These are phyloP conservation scores for Rhodamnia rubescens DNA, from an alignment of 345 rosid species.

Conservation along the genomic window DNA sequence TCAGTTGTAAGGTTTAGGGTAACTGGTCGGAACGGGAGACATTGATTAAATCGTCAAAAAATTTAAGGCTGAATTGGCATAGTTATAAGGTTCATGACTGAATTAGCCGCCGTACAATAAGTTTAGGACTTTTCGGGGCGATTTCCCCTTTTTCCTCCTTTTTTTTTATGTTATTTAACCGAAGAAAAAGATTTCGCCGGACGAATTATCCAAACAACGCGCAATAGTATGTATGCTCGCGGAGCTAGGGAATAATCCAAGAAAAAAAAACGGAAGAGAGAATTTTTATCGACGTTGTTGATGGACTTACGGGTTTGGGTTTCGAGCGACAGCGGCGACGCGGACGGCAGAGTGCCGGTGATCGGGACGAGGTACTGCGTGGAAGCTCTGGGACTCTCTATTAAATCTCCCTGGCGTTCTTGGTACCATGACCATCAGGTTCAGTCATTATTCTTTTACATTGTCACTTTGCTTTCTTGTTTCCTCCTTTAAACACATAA, in stretches of 20 bases:
- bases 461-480: background rate
- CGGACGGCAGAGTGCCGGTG: constrained; percentile 51
- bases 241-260: background rate
- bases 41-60: no score
- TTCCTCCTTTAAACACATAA: background rate
- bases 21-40: no score
- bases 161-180: no score
- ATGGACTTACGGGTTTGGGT: background rate
- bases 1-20: no score
- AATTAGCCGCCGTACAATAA: no score
- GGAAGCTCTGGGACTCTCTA: constrained; percentile 30
- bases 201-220: background rate
- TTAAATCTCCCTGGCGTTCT: constrained; percentile 39
- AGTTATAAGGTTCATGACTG: no score
- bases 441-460: background rate
- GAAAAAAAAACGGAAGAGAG: background rate
- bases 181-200: no score
- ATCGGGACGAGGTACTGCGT: constrained; percentile 37
- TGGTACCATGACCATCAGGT: constrained; percentile 56
- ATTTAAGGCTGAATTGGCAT: no score
- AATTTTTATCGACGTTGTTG: background rate
- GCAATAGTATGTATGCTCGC: background rate
- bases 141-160: no score
- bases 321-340: constrained; percentile 33
- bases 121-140: no score